Base-by-base conservation (phyloP, 441 rosid species). In the Euphorbia schlechtendalii region DNA sequence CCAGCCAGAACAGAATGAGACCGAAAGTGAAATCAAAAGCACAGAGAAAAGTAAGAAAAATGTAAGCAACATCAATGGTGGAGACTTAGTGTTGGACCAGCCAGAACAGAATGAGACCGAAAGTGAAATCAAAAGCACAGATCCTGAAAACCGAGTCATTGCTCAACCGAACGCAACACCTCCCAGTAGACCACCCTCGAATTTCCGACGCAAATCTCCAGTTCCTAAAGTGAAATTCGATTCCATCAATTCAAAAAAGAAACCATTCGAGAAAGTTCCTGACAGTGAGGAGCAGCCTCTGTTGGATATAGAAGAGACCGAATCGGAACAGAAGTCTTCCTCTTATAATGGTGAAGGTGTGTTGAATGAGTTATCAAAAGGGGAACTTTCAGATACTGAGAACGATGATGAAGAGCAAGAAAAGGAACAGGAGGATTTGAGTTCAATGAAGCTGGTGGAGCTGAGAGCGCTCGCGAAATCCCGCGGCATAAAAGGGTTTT, bases 381-480 rank as follows among this genome's bases (percentile, higher is more conserved):
- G 41, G 18, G 85, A 80, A 40, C 61, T 78, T 67, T 66, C 74
- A 15, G 80, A 80, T 53, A 51, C 43, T 36, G 80, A 73, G 34
- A 83, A 70, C 56, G 60, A 38, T 17, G 75, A 63, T 13, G 66
- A 61, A 21, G 56, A 75, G 57, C 55, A 54, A 22, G 27, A 59
- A 49, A 64, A 62, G 34, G 75, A 69, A 40, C 71, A 71, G 0
- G 71, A 58, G 8, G 85, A 86, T 65, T 71, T 90, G 71, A 82
- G 79, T 68, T 74, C 77, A 15, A 51, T 85, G 75, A 88, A 91
- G 84, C 67, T 86, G 9, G 32, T 73, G 4, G 92, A 84, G 69
- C 79, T 91, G 64, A 84, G 87, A 71, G 83, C 76, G 56, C 52
- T 86, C 27, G 98, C 96, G 14, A 91, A 86, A 67, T 73, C 90